Evolutionary conservation across 306 rosid genomes (phyloP).

Genomic region (Dryas octopetala): DNA sequence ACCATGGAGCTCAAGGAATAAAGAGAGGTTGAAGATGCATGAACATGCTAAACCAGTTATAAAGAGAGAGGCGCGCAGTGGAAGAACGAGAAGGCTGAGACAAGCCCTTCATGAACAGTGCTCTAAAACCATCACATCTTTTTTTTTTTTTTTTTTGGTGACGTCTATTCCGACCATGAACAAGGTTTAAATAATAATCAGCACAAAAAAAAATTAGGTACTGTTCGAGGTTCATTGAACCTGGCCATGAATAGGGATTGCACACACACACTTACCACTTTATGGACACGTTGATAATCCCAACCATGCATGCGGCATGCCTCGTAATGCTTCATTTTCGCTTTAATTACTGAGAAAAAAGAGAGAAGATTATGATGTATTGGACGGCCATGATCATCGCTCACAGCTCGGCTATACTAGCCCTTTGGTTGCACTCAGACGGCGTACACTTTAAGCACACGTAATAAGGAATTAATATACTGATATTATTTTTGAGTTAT

Average conservation of each 20-base stretch:
- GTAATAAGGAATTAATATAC: too few species aligned
- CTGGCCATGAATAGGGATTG: constrained; percentile 26
- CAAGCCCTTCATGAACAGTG: constrained; percentile 12
- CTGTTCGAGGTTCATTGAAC: constrained; percentile 48
- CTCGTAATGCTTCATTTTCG: not conserved
- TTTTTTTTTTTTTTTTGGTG: constrained; percentile 12
- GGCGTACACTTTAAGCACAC: too few species aligned
- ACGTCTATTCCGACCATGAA: constrained; percentile 17
- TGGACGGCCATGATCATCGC: too few species aligned
- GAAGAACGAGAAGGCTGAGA: constrained; percentile 10
- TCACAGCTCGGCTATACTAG: too few species aligned
- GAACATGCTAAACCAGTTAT: not conserved
- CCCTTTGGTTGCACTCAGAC: too few species aligned
- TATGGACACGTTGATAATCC: constrained; percentile 19
- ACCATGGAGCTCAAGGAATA: constrained; percentile 10
- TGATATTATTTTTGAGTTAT: too few species aligned
- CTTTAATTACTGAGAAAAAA: not conserved
- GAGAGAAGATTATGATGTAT: too few species aligned
- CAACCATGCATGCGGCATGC: constrained; percentile 21
- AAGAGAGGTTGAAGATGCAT: constrained; percentile 9
- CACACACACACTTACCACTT: not conserved
- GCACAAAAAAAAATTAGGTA: constrained; percentile 5
- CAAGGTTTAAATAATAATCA: constrained; percentile 16
- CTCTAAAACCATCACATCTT: not conserved
- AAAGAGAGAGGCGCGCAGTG: constrained; percentile 1